A percentile compares a stretch with the other conserved stretches of the same genome.
Evolutionary conservation across 352 stramenopile genomes (phyloP).

Genomic region (Globisporangium radiosum): DNA sequence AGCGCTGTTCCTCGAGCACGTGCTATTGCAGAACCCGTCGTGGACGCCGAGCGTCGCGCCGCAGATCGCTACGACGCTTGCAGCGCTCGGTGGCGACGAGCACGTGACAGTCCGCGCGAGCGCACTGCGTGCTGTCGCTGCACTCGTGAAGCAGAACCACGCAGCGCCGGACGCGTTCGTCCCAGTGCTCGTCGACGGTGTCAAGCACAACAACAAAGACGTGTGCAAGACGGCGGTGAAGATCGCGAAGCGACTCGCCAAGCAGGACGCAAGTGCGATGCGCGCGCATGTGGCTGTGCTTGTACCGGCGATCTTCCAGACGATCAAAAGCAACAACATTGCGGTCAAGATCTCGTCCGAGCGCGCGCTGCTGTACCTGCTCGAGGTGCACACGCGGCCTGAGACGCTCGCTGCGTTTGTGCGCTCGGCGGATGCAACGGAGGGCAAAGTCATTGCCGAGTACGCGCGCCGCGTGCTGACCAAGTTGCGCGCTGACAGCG

Average conservation of each 20-base stretch:
- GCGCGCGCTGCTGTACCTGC: constrained; percentile 79
- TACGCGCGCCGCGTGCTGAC: constrained; percentile 82
- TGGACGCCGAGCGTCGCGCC: constrained; percentile 24
- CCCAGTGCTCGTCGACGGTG: constrained; percentile 47
- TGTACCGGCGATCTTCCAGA: constrained; percentile 72
- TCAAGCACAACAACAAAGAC: constrained; percentile 78
- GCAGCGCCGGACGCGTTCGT: constrained; percentile 35
- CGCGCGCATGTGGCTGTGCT: constrained; percentile 48
- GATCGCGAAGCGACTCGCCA: constrained; percentile 68
- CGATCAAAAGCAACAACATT: constrained; percentile 88
- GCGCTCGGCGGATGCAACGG: constrained; percentile 30
- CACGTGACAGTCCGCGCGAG: constrained; percentile 52
- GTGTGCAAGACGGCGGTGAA: constrained; percentile 62
- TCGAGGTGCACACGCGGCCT: constrained; percentile 77
- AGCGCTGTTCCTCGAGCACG: constrained; percentile 42
- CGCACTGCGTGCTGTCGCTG: constrained; percentile 46
- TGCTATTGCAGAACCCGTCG: constrained; percentile 39
- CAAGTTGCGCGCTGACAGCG: constrained; percentile 84
- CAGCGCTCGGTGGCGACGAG: constrained; percentile 50
- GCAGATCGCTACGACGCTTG: constrained; percentile 25
- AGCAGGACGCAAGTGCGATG: constrained; percentile 50
- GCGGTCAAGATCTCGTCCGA: constrained; percentile 84
- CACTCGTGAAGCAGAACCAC: constrained; percentile 46
- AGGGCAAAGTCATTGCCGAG: constrained; percentile 83
- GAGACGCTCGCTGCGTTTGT: constrained; percentile 77